phyloP scores from a whole-genome alignment of 331 rosid species.

The Acacia pycnantha region DNA sequence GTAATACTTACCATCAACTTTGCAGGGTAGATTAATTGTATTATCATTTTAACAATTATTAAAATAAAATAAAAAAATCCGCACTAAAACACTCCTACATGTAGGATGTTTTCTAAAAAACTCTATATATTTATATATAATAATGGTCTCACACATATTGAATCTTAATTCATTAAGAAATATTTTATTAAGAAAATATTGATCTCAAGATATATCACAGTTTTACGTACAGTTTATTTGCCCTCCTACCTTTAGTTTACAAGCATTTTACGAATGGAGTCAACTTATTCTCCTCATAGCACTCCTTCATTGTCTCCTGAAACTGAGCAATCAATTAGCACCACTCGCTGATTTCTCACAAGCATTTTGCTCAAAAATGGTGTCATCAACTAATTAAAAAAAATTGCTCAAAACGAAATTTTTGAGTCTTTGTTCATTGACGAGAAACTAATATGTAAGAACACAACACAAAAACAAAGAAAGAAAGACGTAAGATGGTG shows the following conservation, averaged over 20 bases:
- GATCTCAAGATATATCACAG: slow-evolving; percentile 15
- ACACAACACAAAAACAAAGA: neutral
- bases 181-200: neutral
- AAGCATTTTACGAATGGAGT: too few relatives aligned
- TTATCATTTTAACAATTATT: too few relatives aligned
- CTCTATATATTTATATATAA: too few relatives aligned
- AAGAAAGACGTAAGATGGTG: slow-evolving; percentile 21
- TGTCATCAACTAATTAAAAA: neutral
- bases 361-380: slow-evolving; percentile 26
- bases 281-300: slow-evolving; percentile 22
- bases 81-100: too few relatives aligned
- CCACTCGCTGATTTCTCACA: slow-evolving; percentile 41
- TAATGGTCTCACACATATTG: neutral
- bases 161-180: neutral
- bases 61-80: too few relatives aligned
- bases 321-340: slow-evolving; percentile 49
- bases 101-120: too few relatives aligned
- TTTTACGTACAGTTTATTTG: slow-evolving; percentile 17
- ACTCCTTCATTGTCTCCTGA: slow-evolving; percentile 60
- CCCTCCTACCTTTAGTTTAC: neutral
- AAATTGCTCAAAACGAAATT: neutral
- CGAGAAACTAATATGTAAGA: neutral
- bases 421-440: neutral
- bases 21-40: neutral
- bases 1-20: slow-evolving; percentile 6